A percentile compares a stretch with the other conserved stretches of the same genome.
phyloP scores from a whole-genome alignment of 768 basidiomycete genomes.

The Dioszegia hungarica region DNA sequence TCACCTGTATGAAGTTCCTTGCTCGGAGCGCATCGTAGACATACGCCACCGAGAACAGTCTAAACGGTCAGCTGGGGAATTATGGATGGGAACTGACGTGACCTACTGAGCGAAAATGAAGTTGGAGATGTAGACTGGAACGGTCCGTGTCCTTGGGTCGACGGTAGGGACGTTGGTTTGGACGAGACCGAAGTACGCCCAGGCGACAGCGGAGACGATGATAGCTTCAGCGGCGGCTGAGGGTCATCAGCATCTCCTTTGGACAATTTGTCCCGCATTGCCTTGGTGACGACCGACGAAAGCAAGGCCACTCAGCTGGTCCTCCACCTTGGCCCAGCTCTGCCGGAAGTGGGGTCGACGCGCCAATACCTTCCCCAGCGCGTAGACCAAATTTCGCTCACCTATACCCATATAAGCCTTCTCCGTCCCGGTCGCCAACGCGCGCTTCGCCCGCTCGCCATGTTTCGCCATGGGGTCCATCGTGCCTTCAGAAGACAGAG shows the following conservation, averaged over 20 bases:
- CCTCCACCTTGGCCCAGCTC: too few relatives aligned
- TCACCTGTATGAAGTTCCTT: slow-evolving; percentile 29
- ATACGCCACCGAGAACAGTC: slow-evolving; percentile 70
- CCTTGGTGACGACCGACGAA: too few relatives aligned
- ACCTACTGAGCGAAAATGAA: slow-evolving; percentile 38
- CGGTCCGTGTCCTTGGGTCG: slow-evolving; percentile 18
- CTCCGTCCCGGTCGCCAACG: slow-evolving; percentile 24
- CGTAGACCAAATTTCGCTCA: too few relatives aligned
- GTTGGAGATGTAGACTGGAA: slow-evolving; percentile 33
- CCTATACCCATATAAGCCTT: slow-evolving; percentile 36
- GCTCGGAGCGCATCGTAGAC: slow-evolving; percentile 35
- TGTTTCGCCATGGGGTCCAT: slow-evolving; percentile 2
- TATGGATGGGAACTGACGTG: slow-evolving; percentile 62
- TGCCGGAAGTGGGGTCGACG: not conserved
- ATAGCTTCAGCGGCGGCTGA: slow-evolving; percentile 27
- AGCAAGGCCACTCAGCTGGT: too few relatives aligned
- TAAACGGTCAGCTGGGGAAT: slow-evolving; percentile 65
- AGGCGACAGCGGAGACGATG: slow-evolving; percentile 23
- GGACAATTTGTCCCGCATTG: too few relatives aligned
- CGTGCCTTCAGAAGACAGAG: too few relatives aligned
- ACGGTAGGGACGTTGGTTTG: slow-evolving; percentile 21
- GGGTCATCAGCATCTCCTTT: too few relatives aligned
- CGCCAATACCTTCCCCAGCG: not conserved
- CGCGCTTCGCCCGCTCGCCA: slow-evolving; percentile 6
- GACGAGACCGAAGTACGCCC: slow-evolving; percentile 27